Evolutionary conservation across 2,329 filamentous ascomycete genomes (phyloP), one percentile per base, ranked within the genome.

Genomic region (Fusarium zealandicum): DNA sequence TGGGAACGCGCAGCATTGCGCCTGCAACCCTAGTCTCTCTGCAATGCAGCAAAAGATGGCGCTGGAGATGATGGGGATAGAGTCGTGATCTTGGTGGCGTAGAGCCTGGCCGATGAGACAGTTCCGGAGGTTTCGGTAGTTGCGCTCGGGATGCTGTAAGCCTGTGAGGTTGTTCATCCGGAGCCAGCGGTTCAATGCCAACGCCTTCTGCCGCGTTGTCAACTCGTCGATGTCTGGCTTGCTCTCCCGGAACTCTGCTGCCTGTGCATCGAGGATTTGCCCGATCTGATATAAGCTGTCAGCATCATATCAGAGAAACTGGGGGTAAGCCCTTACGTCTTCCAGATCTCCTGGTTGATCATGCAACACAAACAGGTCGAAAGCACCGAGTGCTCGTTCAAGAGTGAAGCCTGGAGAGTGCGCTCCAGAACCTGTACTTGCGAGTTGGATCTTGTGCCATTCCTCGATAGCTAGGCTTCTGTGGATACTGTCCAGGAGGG

Each of bases 281-380:
- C 82, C 80, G 38, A 88, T 84, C 87, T 89, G 52, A 9, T 12
- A 51, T 65, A 11, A 14, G 27, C 31, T 32, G 51, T 59, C 37
- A 55, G 46, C 32, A 31, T 37, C 47, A 39, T 16, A 41, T n/a
- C 54, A 40, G 44, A n/a, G 38, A 18, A 28, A 14, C 12, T 35
- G 16, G 35, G 14, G 17, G 12, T 14, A 40, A 43, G 27, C 27
- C 67, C 82, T 51, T 74, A 89, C 88, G 75, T 92, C 86, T 51
- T 89, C 82, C 44, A 93, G 75, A 69, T 96, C 92, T n/a, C 88
- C 86, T 25, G 81, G 79, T 14, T 85, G 82, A 48, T 89, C 88
- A 61, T 89, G 85, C 22, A 93, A 78, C 38, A 96, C 85, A 73
- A 98, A 98, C 74, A 98, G 82, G 72, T 98, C 95, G 71, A 96